A percentile compares a stretch with the other conserved stretches of the same genome.
phyloP scores from a whole-genome alignment of 352 stramenopile genomes.

The Aphanomyces cochlioides region DNA sequence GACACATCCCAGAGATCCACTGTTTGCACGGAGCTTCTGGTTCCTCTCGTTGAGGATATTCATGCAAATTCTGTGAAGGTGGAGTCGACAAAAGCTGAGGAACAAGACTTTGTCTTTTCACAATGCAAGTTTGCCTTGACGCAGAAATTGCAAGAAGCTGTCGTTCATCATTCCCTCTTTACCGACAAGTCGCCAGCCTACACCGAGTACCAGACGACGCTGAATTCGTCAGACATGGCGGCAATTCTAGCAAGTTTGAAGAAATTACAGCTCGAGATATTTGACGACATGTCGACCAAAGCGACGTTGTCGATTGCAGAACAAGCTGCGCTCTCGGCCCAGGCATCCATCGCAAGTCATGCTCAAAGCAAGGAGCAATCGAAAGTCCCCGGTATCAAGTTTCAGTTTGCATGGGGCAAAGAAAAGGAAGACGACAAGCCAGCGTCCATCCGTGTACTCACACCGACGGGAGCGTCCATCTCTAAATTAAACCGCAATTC shows the following conservation, averaged over 20 bases:
- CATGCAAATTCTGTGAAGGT: neutral
- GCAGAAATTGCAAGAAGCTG: conserved; percentile 69
- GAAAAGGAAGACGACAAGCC: conserved; percentile 36
- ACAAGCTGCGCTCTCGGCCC: conserved; percentile 70
- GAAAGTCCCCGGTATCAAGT: conserved; percentile 2
- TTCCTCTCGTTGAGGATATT: neutral
- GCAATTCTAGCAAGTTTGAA: conserved; percentile 55
- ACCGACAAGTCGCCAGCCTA: conserved; percentile 37
- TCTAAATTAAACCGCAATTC: conserved; percentile 35
- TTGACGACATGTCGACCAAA: conserved; percentile 68
- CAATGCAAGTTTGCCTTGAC: conserved; percentile 75
- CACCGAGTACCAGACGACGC: conserved; percentile 45
- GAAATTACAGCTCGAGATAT: conserved; percentile 60
- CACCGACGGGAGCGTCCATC: conserved; percentile 52
- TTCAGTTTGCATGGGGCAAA: conserved; percentile 5
- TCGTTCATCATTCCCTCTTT: conserved; percentile 64
- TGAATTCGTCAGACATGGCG: conserved; percentile 48
- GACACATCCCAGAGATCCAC: conserved; percentile 14
- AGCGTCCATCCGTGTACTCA: conserved; percentile 40
- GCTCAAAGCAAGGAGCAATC: conserved; percentile 43
- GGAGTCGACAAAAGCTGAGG: neutral
- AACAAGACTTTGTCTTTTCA: conserved; percentile 38
- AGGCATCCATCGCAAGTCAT: conserved; percentile 61
- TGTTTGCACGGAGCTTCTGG: conserved; percentile 8
- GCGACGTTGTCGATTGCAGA: conserved; percentile 80